Conservation (phyloP, 768 basidiomycete genomes). For the Cubamyces sp. region DNA sequence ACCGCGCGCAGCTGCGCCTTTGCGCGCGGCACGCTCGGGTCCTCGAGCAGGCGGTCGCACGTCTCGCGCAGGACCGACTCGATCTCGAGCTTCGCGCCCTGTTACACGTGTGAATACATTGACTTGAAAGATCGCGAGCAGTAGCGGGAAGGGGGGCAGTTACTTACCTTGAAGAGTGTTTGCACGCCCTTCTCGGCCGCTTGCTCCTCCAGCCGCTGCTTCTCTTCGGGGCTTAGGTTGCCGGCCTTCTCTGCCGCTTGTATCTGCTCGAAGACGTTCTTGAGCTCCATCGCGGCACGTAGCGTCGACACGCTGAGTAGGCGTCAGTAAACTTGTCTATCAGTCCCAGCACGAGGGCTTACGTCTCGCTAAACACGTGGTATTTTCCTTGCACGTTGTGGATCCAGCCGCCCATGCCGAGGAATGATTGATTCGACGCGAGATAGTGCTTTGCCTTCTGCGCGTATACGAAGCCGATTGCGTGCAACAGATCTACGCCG, state of each 20-base stretch:
- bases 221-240: constrained; percentile 76
- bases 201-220: constrained; percentile 83
- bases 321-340: background rate
- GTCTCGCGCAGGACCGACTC: constrained; percentile 89
- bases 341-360: constrained; percentile 36
- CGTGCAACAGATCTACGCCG: constrained; percentile 82
- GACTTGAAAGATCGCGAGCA: background rate
- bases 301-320: constrained; percentile 74
- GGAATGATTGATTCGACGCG: constrained; percentile 66
- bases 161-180: constrained; percentile 81
- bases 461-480: constrained; percentile 84
- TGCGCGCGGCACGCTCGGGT: constrained; percentile 51
- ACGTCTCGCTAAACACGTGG: constrained; percentile 94
- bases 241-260: constrained; percentile 89
- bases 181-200: constrained; percentile 93
- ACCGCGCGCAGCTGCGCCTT: constrained; percentile 77
- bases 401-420: constrained; percentile 91
- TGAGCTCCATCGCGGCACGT: constrained; percentile 86
- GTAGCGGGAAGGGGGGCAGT: no score
- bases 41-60: constrained; percentile 78
- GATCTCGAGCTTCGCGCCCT: constrained; percentile 92
- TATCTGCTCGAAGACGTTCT: constrained; percentile 89
- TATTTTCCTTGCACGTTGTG: constrained; percentile 93
- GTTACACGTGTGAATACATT: background rate
- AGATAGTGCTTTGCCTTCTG: constrained; percentile 84